These are phyloP conservation scores for Xanthoceras sorbifolium DNA, from an alignment of 345 rosid species.

Conservation along the genomic window DNA sequence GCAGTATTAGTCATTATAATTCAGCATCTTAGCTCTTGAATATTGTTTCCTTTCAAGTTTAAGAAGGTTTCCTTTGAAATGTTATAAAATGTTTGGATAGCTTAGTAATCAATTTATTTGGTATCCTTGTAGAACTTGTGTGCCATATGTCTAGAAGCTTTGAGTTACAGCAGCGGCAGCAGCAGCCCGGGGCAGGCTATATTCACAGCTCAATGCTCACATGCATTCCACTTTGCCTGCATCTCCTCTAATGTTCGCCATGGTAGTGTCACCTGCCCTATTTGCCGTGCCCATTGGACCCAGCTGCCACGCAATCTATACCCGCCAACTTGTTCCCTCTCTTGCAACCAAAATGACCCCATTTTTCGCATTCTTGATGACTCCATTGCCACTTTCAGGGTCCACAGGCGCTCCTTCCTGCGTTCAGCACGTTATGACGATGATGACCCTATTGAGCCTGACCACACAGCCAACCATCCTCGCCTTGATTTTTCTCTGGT, in stretches of 20 bases:
- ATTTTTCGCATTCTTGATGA: constrained; percentile 71
- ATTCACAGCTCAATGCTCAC: constrained; percentile 91
- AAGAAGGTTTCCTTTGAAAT: not conserved
- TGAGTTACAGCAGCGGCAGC: constrained; percentile 54
- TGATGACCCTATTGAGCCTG: constrained; percentile 74
- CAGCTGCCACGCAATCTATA: constrained; percentile 76
- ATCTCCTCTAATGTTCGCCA: constrained; percentile 87
- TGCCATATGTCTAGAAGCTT: constrained; percentile 78
- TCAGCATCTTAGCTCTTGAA: not conserved
- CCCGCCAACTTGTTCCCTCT: constrained; percentile 45
- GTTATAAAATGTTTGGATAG: not conserved
- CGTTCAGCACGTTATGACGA: constrained; percentile 83
- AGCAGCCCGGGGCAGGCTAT: constrained; percentile 67
- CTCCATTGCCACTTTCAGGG: constrained; percentile 73
- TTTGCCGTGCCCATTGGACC: constrained; percentile 92
- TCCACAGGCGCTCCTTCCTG: constrained; percentile 71
- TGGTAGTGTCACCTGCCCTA: constrained; percentile 85
- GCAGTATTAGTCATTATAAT: not conserved
- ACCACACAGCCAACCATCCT: constrained; percentile 44
- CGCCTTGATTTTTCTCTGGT: constrained; percentile 56
- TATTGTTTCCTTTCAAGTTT: not conserved
- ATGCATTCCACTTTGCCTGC: constrained; percentile 78
- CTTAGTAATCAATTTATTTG: not conserved
- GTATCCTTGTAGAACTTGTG: constrained; percentile 59
- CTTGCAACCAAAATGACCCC: constrained; percentile 61